phyloP scores from a whole-genome alignment of 306 rosid species.

The Luffa acutangula region DNA sequence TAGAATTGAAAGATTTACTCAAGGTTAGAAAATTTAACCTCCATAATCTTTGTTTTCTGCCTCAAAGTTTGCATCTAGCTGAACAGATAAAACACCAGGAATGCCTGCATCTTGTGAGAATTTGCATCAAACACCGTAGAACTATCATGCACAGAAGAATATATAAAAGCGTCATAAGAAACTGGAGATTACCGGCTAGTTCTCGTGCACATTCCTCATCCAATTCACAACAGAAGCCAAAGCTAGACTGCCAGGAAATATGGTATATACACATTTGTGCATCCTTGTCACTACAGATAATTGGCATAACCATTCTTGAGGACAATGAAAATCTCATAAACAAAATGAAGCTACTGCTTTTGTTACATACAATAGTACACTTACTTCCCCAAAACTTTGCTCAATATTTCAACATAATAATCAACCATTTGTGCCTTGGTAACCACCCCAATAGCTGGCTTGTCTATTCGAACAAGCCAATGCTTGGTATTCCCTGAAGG shows the following conservation, averaged over 20 bases:
- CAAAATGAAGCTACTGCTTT: neutral
- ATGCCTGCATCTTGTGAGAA: constrained; percentile 42
- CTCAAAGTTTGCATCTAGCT: constrained; percentile 43
- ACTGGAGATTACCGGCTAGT: constrained; percentile 40
- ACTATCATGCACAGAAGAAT: neutral
- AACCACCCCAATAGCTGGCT: constrained; percentile 66
- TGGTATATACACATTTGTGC: constrained; percentile 91
- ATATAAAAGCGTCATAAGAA: neutral
- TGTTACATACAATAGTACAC: constrained; percentile 6
- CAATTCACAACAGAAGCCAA: constrained; percentile 86
- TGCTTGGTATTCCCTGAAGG: constrained; percentile 56
- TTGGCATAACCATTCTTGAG: constrained; percentile 11
- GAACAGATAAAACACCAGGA: constrained; percentile 68
- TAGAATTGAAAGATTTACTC: neutral
- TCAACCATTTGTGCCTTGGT: constrained; percentile 92
- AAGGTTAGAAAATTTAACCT: constrained; percentile 32
- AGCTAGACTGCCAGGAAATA: constrained; percentile 70
- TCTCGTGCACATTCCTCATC: constrained; percentile 62
- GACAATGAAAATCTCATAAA: neutral
- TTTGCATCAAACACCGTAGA: neutral
- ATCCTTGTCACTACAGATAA: constrained; percentile 58
- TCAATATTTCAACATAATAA: constrained; percentile 57
- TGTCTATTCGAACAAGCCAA: constrained; percentile 79
- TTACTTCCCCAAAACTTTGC: constrained; percentile 76
- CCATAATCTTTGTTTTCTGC: constrained; percentile 60